Conservation (phyloP, 2,329 filamentous ascomycete species). For the Diaporthe eres region DNA sequence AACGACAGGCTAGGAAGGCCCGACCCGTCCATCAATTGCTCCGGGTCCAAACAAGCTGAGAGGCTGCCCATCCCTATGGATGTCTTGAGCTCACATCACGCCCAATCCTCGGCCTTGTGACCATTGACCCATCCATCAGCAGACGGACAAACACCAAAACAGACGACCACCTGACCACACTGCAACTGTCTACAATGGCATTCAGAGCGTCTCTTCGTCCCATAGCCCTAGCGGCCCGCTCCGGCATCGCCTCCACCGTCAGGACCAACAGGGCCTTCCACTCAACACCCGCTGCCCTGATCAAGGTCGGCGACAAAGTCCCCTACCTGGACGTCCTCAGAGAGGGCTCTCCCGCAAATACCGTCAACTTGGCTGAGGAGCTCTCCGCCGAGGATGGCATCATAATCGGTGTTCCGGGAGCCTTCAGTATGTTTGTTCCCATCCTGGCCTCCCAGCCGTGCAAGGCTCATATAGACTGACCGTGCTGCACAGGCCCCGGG, state of each 20-base stretch:
- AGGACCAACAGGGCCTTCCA: conserved; percentile 67
- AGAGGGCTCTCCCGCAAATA: conserved; percentile 91
- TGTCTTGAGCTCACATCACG: conserved; percentile 7
- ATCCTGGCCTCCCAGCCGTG: not conserved
- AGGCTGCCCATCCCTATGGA: not conserved
- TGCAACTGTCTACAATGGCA: conserved; percentile 32
- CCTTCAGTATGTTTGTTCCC: conserved; percentile 65
- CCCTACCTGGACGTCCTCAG: conserved; percentile 83
- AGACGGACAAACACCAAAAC: not conserved
- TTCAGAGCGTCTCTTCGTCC: conserved; percentile 40
- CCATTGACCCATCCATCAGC: not conserved
- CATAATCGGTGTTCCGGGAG: conserved; percentile 88
- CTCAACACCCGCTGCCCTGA: conserved; percentile 71
- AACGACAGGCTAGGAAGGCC: conserved; percentile 29
- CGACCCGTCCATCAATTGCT: conserved; percentile 20
- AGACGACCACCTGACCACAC: conserved; percentile 3
- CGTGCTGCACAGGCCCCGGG: conserved; percentile 50
- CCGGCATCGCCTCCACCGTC: conserved; percentile 31
- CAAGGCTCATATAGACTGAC: conserved; percentile 4
- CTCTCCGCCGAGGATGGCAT: conserved; percentile 79
- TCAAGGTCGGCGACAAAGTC: conserved; percentile 84
- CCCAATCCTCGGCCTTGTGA: not conserved
- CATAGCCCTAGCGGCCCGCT: conserved; percentile 36
- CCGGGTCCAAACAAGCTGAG: not conserved
- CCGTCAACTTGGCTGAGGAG: conserved; percentile 87